Evolutionary conservation across 345 rosid species (phyloP).

Genomic region (Syzygium grande): DNA sequence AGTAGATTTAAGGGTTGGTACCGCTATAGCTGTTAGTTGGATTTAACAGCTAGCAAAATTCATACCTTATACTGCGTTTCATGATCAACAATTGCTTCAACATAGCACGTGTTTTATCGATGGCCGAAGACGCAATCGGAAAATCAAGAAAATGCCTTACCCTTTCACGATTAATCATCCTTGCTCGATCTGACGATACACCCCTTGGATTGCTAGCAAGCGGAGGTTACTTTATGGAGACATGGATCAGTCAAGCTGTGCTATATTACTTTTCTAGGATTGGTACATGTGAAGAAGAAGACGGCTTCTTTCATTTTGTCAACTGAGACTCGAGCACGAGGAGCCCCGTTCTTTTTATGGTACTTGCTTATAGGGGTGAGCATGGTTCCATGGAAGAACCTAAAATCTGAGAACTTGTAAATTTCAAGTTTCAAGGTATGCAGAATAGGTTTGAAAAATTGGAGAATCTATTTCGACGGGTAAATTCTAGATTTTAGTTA

Average conservation of each 20-base stretch:
- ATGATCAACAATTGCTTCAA: neutral
- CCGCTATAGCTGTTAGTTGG: neutral
- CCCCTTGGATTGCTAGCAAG: accelerated
- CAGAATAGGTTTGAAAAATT: no score
- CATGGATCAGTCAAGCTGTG: neutral
- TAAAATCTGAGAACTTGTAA: no score
- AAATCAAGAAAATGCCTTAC: neutral
- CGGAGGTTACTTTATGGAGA: neutral
- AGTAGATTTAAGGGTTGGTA: neutral
- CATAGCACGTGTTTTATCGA: neutral
- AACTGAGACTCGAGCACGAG: neutral
- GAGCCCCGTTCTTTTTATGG: neutral
- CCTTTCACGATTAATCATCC: neutral
- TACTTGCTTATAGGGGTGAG: neutral
- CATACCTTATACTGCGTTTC: neutral
- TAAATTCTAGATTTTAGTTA: no score
- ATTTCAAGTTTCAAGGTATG: no score
- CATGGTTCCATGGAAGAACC: no score
- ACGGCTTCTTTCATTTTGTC: neutral
- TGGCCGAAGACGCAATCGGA: neutral
- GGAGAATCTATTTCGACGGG: no score
- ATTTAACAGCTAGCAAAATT: neutral
- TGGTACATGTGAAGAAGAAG: neutral
- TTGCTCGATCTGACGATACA: neutral
- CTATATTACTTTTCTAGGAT: neutral